Evolutionary conservation across 2,329 filamentous ascomycete genomes (phyloP).

Genomic region (Clarireedia hainanense): DNA sequence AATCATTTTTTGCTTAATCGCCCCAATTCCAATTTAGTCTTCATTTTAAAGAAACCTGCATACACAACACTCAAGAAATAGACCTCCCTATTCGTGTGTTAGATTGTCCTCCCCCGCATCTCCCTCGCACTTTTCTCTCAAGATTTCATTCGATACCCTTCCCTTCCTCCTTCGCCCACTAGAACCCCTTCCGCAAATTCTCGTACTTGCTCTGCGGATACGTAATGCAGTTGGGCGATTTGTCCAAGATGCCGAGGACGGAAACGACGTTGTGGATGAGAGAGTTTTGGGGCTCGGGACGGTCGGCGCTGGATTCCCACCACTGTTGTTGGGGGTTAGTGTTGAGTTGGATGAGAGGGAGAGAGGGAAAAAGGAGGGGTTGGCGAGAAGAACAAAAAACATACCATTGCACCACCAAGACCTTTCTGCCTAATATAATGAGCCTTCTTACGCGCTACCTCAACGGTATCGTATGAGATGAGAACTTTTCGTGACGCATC

Average conservation of each 20-base stretch:
- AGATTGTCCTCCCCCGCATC: no score
- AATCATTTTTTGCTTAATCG: no score
- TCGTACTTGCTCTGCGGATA: conserved; percentile 65
- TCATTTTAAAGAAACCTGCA: no score
- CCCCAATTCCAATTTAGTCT: no score
- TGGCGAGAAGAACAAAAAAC: background rate
- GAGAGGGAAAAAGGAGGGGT: background rate
- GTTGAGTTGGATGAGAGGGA: background rate
- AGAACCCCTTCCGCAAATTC: conserved; percentile 54
- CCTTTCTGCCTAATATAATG: conserved; percentile 57
- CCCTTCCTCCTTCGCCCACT: conserved; percentile 14
- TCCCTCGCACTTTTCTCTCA: no score
- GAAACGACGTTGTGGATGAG: conserved; percentile 60
- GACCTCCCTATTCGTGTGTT: no score
- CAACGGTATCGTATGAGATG: conserved; percentile 71
- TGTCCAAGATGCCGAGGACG: conserved; percentile 46
- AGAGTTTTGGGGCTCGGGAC: conserved; percentile 49
- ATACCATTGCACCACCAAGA: conserved; percentile 75
- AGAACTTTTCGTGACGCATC: conserved; percentile 54
- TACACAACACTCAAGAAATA: no score
- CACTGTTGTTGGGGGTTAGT: conserved; percentile 37
- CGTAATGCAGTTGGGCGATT: conserved; percentile 49
- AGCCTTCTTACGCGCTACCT: conserved; percentile 61
- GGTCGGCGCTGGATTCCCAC: conserved; percentile 76
- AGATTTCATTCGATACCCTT: background rate